Conservation (phyloP, 1,139 yeast species). For the Kazachstania sp. region DNA sequence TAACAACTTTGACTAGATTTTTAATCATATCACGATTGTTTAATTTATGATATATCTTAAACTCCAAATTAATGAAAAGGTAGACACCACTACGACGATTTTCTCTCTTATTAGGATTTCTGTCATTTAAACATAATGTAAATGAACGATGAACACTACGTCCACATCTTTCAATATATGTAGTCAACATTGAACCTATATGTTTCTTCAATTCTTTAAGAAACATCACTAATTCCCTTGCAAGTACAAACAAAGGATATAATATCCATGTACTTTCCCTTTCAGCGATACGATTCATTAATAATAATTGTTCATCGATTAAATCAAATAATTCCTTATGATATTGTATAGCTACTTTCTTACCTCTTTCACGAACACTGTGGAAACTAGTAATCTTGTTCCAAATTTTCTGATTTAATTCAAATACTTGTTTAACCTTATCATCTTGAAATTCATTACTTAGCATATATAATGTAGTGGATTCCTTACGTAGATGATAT, state of each 20-base stretch:
- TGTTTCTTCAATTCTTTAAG: not conserved
- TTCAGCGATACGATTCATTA: slow-evolving; percentile 55
- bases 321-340: slow-evolving; percentile 3
- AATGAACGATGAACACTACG: slow-evolving; percentile 61
- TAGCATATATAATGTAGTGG: slow-evolving; percentile 7
- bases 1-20: slow-evolving; percentile 67
- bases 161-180: slow-evolving; percentile 43
- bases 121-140: slow-evolving; percentile 71
- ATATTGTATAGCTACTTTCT: not conserved
- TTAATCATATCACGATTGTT: slow-evolving; percentile 69
- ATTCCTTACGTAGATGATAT: slow-evolving; percentile 8
- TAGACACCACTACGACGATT: slow-evolving; percentile 64
- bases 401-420: slow-evolving; percentile 1
- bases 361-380: slow-evolving; percentile 5
- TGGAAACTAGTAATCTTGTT: not conserved
- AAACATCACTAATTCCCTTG: slow-evolving; percentile 39
- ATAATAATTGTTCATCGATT: slow-evolving; percentile 28
- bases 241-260: slow-evolving; percentile 45
- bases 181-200: not conserved
- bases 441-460: slow-evolving; percentile 6
- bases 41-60: slow-evolving; percentile 63
- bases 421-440: slow-evolving; percentile 8
- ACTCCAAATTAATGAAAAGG: slow-evolving; percentile 63
- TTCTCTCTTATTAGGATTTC: slow-evolving; percentile 42
- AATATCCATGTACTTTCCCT: slow-evolving; percentile 60